Conservation (phyloP, 1,139 yeast species). For the Sugiyamaella xylanicola region DNA sequence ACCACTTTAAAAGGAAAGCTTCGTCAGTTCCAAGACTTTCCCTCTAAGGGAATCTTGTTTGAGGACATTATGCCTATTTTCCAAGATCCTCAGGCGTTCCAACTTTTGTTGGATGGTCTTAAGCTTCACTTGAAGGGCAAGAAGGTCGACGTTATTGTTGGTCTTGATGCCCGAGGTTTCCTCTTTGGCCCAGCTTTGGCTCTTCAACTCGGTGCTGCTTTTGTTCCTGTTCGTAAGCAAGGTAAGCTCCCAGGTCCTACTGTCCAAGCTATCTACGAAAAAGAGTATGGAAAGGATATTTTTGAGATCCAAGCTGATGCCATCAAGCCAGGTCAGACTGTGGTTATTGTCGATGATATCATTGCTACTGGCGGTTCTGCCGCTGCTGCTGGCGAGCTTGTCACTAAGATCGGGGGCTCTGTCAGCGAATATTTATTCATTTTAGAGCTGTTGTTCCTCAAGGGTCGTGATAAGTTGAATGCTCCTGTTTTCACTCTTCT, state of each 20-base stretch:
- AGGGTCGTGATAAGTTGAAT: constrained; percentile 85
- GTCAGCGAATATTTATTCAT: constrained; percentile 82
- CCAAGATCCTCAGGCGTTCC: constrained; percentile 76
- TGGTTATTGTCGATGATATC: constrained; percentile 89
- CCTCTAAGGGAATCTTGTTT: constrained; percentile 86
- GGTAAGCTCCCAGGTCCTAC: constrained; percentile 94
- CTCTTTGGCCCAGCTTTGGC: constrained; percentile 95
- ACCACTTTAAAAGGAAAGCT: constrained; percentile 37
- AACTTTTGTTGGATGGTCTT: constrained; percentile 78
- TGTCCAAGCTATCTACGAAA: constrained; percentile 69
- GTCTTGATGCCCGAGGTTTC: constrained; percentile 96
- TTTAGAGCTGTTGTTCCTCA: constrained; percentile 91
- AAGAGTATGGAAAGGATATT: constrained; percentile 88
- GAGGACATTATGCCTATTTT: constrained; percentile 96
- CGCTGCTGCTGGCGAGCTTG: constrained; percentile 86
- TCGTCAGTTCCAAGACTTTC: constrained; percentile 87
- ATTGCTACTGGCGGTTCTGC: constrained; percentile 99
- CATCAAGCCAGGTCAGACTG: constrained; percentile 76
- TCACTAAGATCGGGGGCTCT: constrained; percentile 64
- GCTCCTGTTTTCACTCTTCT: constrained; percentile 87
- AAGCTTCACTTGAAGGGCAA: constrained; percentile 67
- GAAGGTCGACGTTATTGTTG: constrained; percentile 81
- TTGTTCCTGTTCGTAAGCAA: constrained; percentile 91
- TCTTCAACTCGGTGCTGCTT: constrained; percentile 82
- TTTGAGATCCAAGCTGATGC: constrained; percentile 88